Percentiles rank a stretch among this genome's conserved stretches.
phyloP scores from a whole-genome alignment of 768 basidiomycete species.

The Wakefieldia striispora region DNA sequence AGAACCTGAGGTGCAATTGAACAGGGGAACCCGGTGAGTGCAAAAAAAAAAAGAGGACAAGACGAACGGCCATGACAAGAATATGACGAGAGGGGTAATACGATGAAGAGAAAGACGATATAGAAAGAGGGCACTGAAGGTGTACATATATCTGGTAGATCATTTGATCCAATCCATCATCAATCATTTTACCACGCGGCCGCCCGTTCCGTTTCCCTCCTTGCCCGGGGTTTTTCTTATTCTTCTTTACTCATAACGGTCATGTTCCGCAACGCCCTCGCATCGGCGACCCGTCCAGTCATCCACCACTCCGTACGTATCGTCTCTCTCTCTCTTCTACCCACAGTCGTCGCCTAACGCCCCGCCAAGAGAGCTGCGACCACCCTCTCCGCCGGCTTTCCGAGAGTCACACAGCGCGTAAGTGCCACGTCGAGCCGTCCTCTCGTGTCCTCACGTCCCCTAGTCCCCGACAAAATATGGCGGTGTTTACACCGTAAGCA shows the following conservation, averaged over 20 bases:
- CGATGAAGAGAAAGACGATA: conserved; percentile 50
- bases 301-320: conserved; percentile 50
- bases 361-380: conserved; percentile 61
- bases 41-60: conserved; percentile 15
- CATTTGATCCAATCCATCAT: background rate
- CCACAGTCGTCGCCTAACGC: conserved; percentile 1
- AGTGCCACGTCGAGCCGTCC: conserved; percentile 22
- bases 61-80: conserved; percentile 65
- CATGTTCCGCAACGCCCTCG: conserved; percentile 69
- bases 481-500: conserved; percentile 82
- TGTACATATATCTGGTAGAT: conserved; percentile 35
- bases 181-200: conserved; percentile 7
- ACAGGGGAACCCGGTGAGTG: too few relatives aligned
- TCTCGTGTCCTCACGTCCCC: conserved; percentile 4
- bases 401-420: conserved; percentile 71
- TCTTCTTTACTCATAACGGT: conserved; percentile 16
- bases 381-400: conserved; percentile 76
- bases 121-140: conserved; percentile 50
- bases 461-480: conserved; percentile 89
- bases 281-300: conserved; percentile 53
- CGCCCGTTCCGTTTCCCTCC: conserved; percentile 31
- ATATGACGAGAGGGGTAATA: conserved; percentile 58
- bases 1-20: conserved; percentile 44
- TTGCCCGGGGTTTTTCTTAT: conserved; percentile 17
- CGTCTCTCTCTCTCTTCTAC: background rate